Conservation (phyloP, 257 asterid species). For the Prunella vulgaris region DNA sequence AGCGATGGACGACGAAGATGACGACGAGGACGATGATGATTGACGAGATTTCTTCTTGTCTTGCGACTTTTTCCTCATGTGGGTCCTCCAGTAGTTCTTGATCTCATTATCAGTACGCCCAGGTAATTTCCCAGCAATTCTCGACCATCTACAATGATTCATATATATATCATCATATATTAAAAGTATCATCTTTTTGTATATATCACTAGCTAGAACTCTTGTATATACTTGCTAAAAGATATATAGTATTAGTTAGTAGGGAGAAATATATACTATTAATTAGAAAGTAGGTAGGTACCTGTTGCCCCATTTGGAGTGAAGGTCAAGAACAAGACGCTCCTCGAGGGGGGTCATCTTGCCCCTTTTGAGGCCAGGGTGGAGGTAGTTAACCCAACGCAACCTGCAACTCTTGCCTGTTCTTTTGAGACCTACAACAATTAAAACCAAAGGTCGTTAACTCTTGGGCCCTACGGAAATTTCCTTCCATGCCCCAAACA, state of each 20-base stretch:
- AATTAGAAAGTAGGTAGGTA: too few relatives aligned
- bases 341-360: conserved; percentile 85
- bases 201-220: too few relatives aligned
- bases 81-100: conserved; percentile 92
- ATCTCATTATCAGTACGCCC: conserved; percentile 96
- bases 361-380: conserved; percentile 78
- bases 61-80: conserved; percentile 82
- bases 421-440: conserved; percentile 64
- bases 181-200: too few relatives aligned
- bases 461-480: conserved; percentile 16
- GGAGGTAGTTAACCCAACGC: conserved; percentile 91
- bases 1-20: conserved; percentile 38
- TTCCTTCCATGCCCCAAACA: conserved; percentile 60
- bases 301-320: conserved; percentile 92
- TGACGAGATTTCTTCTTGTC: conserved; percentile 46
- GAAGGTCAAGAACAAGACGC: conserved; percentile 69
- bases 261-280: too few relatives aligned
- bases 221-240: too few relatives aligned
- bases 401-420: conserved; percentile 92
- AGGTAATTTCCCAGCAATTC: conserved; percentile 79
- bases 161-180: too few relatives aligned
- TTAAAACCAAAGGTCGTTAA: not conserved
- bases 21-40: conserved; percentile 33
- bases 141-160: conserved; percentile 66
- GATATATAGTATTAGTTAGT: too few relatives aligned